phyloP scores from a whole-genome alignment of 1,284 basidiomycete species.

The Ceratobasidium sp. region DNA sequence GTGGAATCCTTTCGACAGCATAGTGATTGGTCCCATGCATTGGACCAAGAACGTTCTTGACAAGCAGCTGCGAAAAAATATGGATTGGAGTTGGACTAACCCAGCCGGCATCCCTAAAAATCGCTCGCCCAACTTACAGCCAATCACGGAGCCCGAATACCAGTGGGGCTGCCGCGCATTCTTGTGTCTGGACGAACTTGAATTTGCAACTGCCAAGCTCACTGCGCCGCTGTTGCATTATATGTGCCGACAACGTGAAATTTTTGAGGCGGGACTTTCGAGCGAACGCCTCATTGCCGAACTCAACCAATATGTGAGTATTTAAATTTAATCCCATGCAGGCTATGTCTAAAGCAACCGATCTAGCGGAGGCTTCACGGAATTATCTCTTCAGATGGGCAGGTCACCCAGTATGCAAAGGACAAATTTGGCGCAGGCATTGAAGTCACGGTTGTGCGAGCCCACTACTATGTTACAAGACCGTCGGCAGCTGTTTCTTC shows the following conservation, averaged over 20 bases:
- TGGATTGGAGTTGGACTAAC: neutral
- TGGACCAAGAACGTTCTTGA: conserved; percentile 9
- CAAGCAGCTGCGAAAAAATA: neutral
- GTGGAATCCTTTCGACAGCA: conserved; percentile 58
- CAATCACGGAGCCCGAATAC: neutral
- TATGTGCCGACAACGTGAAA: neutral
- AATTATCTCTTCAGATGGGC: neutral
- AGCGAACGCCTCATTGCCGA: neutral
- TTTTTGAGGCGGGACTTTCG: neutral
- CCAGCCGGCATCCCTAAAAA: neutral
- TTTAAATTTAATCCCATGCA: no score
- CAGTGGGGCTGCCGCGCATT: neutral
- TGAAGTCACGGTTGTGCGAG: neutral
- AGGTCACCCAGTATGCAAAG: neutral
- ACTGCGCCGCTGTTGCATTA: neutral
- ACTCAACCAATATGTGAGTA: no score
- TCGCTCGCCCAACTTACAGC: neutral
- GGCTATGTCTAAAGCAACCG: no score
- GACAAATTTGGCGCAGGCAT: neutral
- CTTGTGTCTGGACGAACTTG: neutral
- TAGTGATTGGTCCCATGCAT: conserved; percentile 60
- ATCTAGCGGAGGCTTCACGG: no score
- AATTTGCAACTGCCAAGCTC: neutral
- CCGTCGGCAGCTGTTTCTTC: neutral
- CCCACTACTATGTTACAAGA: conserved; percentile 1